Base-by-base conservation (phyloP, 108 stramenopile genomes). In the Cyclostephanos invisitatus region DNA sequence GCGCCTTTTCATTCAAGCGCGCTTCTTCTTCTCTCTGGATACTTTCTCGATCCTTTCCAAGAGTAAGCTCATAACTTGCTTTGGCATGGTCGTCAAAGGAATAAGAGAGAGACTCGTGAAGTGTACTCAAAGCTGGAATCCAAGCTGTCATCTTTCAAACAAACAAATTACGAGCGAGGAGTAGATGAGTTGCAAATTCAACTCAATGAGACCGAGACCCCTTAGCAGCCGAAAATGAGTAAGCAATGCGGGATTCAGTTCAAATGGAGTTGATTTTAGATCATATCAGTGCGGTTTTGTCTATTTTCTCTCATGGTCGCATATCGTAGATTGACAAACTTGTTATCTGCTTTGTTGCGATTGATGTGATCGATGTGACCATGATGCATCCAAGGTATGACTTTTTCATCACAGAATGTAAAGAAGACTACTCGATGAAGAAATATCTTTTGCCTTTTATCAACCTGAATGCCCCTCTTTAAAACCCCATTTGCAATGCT, bases 11-110 rank as follows among this genome's bases (percentile, higher is more conserved):
- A 71, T 83, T 65, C 17, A 53, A 57, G 22, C 62, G 65, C 36
- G 69, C 53, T 50, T 56, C 64, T 57, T 73, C 80, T 64, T 82
- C 87, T 62, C 64, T 68, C 61, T 85, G 77, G n/a, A 77, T 75
- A 37, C 57, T 83, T 54, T 89, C 88, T 24, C 87, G 77, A 20
- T 93, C 92, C 27, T 74, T 77, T 12, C 85, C 88, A 38, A 90
- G 74, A 25, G 79, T 73, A 1, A 83, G 64, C 47, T 92, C 90
- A 64, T 95, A 95, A 46, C 86, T 84, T 10, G 94, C 89, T 25
- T 72, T 66, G 7, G 60, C 72, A 59, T 95, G 94, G 54, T 77
- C 53, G 47, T 84, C 69, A 69, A 91, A 95, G 37, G 70, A 57
- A 49, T 77, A 55, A 68, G 3, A 7, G 24, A 7, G 55, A 68